Base-by-base conservation (phyloP, 148 eudicot species). In the Rhododendron molle region DNA sequence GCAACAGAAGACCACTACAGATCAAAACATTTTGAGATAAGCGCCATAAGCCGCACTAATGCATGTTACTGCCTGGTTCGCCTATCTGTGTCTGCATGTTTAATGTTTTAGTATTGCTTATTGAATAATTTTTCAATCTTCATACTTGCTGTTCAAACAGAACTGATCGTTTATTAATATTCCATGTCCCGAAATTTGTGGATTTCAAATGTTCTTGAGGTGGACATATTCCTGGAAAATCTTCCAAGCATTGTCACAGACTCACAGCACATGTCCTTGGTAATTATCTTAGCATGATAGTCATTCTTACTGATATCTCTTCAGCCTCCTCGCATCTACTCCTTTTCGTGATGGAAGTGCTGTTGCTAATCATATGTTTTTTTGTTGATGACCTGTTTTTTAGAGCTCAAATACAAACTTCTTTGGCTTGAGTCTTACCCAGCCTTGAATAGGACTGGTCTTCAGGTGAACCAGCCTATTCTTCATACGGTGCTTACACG, bases 181-280 rank as follows among this genome's bases (percentile, higher is more conserved):
- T 83, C 16, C 32, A 47, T 83, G 67, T 73, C 71, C 28, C 50
- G 34, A 67, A 11, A 21, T 3, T 54, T 87, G 89, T 84, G n/a
- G 30, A 52, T 77, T 83, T 62, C 90, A 92, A 92, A 94, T 78
- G 91, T 95, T 87, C 96, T 96, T 8, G 92, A 93, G 91, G 99
- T 98, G 83, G 97, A 95, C 84, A 94, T 96, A 84, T 95, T 95
- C 89, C 97, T 96, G 74, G 97, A 96, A 89, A 96, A 96, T 88
- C 92, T 96, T 43, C 99, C 99, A 1, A 96, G 98, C 91, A 95
- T 96, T 78, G 87, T 96, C 47, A 88, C 93, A 74, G 98, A 38
- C 40, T 96, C 44, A 88, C 93, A 73, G 99, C 96, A 43, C 98
- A 94, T 90, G 95, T 89, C 80, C 89, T 96, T 81, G 94, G 94